Evolutionary conservation across 1,284 basidiomycete species (phyloP).

Genomic region (Irpex lacteus): DNA sequence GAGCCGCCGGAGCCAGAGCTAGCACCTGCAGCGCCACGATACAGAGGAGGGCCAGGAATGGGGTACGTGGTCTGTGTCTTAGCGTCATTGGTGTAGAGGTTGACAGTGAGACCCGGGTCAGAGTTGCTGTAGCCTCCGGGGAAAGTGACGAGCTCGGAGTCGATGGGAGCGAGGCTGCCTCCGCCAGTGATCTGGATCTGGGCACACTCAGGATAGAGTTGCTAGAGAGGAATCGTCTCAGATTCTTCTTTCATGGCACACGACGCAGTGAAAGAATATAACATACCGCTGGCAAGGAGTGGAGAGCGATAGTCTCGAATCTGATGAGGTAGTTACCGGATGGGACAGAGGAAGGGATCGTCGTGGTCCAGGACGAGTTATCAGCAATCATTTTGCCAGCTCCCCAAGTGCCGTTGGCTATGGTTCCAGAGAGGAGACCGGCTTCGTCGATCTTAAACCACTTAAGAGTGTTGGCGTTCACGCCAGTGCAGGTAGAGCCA

Average conservation of each 20-base stretch:
- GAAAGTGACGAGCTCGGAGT: constrained; percentile 45
- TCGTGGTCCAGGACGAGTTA: constrained; percentile 55
- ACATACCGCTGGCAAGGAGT: constrained; percentile 50
- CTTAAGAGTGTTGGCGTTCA: constrained; percentile 40
- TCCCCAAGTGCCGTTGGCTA: constrained; percentile 46
- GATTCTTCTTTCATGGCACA: not conserved
- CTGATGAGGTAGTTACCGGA: constrained; percentile 52
- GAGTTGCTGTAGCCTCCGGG: constrained; percentile 46
- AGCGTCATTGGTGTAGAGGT: constrained; percentile 44
- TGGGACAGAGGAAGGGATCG: constrained; percentile 48
- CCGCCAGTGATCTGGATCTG: constrained; percentile 48
- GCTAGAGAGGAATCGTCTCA: constrained; percentile 27
- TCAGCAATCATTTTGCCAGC: constrained; percentile 49
- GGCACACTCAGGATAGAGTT: constrained; percentile 60
- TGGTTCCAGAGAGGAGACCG: constrained; percentile 50
- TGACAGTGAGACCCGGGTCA: constrained; percentile 41
- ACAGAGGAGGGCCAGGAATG: constrained; percentile 41
- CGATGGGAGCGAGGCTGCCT: constrained; percentile 41
- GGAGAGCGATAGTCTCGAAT: constrained; percentile 54
- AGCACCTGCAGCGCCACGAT: constrained; percentile 25
- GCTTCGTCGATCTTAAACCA: constrained; percentile 62
- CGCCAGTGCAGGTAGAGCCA: constrained; percentile 44
- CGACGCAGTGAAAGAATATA: not conserved
- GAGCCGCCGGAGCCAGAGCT: constrained; percentile 11
- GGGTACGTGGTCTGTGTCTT: constrained; percentile 38